Conservation (phyloP, 345 rosid genomes). For the Euphorbia lathyris region DNA sequence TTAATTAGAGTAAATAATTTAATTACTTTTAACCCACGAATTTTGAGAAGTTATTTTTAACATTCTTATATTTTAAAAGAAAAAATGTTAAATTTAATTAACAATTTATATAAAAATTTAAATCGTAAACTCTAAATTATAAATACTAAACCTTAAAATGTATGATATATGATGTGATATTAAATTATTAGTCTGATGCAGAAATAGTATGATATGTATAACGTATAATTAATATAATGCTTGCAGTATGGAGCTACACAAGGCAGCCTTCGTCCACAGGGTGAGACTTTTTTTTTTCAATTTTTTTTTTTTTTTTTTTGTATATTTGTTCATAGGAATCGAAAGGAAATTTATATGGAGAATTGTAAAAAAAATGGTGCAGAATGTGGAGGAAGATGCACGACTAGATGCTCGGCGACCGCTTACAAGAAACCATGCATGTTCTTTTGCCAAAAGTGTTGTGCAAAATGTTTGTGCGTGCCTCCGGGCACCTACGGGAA, state of each 20-base stretch:
- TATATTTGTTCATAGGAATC: background rate
- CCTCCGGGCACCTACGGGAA: slow-evolving; percentile 25
- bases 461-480: slow-evolving; percentile 23
- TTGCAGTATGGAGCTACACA: slow-evolving; percentile 44
- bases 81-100: too few relatives aligned
- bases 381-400: slow-evolving; percentile 20
- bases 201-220: too few relatives aligned
- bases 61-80: too few relatives aligned
- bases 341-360: background rate
- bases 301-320: background rate
- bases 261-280: slow-evolving; percentile 60
- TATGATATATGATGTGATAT: too few relatives aligned
- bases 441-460: slow-evolving; percentile 25
- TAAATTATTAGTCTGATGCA: too few relatives aligned
- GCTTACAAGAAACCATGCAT: slow-evolving; percentile 19
- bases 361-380: background rate
- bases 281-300: slow-evolving; percentile 14
- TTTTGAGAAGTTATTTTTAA: too few relatives aligned
- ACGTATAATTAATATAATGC: too few relatives aligned
- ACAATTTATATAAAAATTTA: too few relatives aligned
- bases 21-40: too few relatives aligned
- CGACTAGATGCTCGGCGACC: slow-evolving; percentile 21
- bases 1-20: too few relatives aligned
- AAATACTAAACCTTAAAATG: too few relatives aligned
- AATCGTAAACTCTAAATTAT: too few relatives aligned